Evolutionary conservation across 2,329 filamentous ascomycete genomes (phyloP), one percentile per base, ranked within the genome.

Genomic region (Boeremia exigua): DNA sequence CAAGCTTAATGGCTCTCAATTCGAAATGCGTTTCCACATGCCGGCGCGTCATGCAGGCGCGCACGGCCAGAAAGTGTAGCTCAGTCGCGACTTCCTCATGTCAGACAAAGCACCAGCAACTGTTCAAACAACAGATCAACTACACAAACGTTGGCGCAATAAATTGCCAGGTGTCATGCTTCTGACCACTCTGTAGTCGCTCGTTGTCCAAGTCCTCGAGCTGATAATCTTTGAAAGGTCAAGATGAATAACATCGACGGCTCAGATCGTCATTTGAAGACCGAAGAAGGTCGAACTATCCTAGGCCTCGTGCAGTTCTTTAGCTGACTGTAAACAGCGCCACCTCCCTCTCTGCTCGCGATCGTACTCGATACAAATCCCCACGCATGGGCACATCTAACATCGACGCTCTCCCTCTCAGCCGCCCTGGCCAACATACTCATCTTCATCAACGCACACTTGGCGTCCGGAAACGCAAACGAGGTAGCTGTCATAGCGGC

Each of bases 281-380:
- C 66, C 32, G 72, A 74, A 43, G 72, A 75, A 54, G 69, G 73
- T 73, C 69, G 43, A 49, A 7, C 10, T 33, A 6, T 11, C 27
- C 23, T 3, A 29, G 11, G 14, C 15, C 29, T 29, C 17, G 15
- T 37, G 9, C 17, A 17, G 10, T 11, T n/a, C 25, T 15, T 8
- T 23, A 15, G 46, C 61, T 65, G 25, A 62, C 43, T 19, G 10
- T 48, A 60, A 38, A 12, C 60, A 84, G 84, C 82, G 54, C 81
- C 83, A 34, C 79, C 85, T 10, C 91, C 95, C 0, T 96, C 94
- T 12, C 87, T 99, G 32, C 86, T 97, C 48, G 89, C 92, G 65
- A 88, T 99, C 69, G 84, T 99, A 70, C 85, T 99, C 79, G 95
- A 99, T 80, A 97, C 94, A 25, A 99, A 99, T 74, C 95, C 95